Percentiles rank a stretch among this genome's conserved stretches.
phyloP scores from a whole-genome alignment of 768 basidiomycete genomes.

The Calocera viscosa region DNA sequence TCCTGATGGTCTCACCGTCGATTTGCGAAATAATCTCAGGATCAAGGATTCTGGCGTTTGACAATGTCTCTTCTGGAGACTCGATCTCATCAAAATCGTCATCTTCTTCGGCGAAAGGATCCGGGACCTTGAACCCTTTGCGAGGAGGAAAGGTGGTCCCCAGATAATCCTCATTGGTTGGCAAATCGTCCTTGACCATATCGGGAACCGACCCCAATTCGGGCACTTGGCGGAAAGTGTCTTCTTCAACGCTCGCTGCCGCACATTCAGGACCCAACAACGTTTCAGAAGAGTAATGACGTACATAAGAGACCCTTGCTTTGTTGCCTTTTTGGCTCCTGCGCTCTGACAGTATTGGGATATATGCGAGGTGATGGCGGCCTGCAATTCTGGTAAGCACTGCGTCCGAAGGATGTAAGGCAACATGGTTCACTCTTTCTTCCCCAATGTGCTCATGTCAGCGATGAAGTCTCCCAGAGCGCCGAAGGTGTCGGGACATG shows the following conservation, averaged over 20 bases:
- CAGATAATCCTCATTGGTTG: constrained; percentile 76
- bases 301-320: constrained; percentile 19
- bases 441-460: constrained; percentile 30
- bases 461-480: constrained; percentile 45
- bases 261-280: too few relatives aligned
- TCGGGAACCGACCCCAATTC: constrained; percentile 71
- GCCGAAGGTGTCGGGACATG: constrained; percentile 66
- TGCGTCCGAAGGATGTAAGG: neutral
- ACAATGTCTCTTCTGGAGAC: constrained; percentile 37
- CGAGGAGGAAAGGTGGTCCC: constrained; percentile 57
- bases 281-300: neutral
- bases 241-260: constrained; percentile 48
- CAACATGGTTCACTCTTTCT: neutral
- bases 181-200: constrained; percentile 84
- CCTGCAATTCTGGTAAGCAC: neutral
- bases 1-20: constrained; percentile 76
- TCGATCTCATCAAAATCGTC: constrained; percentile 63
- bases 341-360: neutral
- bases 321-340: neutral
- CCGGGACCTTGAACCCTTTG: constrained; percentile 11
- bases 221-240: constrained; percentile 63
- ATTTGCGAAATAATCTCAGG: constrained; percentile 24
- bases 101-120: constrained; percentile 27
- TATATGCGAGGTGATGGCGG: neutral
- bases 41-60: constrained; percentile 19